phyloP scores from a whole-genome alignment of 108 stramenopile species.

The Cylindrotheca fusiformis region DNA sequence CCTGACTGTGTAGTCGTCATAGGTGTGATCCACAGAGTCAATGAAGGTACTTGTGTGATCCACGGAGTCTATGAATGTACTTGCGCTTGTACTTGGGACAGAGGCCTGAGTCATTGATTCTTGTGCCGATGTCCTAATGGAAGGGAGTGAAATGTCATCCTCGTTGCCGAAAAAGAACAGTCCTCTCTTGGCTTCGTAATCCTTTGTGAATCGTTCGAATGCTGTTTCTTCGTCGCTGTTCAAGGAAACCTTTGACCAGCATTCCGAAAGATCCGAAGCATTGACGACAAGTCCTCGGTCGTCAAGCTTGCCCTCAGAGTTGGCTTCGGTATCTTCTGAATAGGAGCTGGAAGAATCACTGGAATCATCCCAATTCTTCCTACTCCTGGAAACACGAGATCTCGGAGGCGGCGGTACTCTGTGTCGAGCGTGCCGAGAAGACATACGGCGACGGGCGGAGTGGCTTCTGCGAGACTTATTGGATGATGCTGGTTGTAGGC shows the following conservation, averaged over 20 bases:
- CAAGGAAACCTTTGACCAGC: conserved; percentile 8
- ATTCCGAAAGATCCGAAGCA: conserved; percentile 18
- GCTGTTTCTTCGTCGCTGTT: conserved; percentile 8
- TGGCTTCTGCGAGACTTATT: too few relatives aligned
- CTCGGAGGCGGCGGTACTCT: too few relatives aligned
- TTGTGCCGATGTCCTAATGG: neutral
- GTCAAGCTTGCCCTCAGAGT: conserved; percentile 11
- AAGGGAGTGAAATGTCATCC: neutral
- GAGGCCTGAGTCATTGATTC: neutral
- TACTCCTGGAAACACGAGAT: too few relatives aligned
- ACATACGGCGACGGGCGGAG: too few relatives aligned
- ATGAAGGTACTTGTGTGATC: neutral
- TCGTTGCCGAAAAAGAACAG: neutral
- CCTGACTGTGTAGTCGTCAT: neutral
- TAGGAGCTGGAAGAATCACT: too few relatives aligned
- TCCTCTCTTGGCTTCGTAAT: neutral
- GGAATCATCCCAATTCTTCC: too few relatives aligned
- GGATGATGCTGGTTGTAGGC: too few relatives aligned
- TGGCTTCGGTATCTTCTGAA: conserved; percentile 5
- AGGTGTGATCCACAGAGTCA: neutral
- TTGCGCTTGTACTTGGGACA: neutral
- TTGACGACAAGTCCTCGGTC: conserved; percentile 12
- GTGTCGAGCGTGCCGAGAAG: too few relatives aligned
- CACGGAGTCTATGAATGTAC: neutral
- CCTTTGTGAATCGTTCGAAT: conserved; percentile 9